phyloP scores from a whole-genome alignment of 2,329 filamentous ascomycete species.

The Beauveria medogensis region DNA sequence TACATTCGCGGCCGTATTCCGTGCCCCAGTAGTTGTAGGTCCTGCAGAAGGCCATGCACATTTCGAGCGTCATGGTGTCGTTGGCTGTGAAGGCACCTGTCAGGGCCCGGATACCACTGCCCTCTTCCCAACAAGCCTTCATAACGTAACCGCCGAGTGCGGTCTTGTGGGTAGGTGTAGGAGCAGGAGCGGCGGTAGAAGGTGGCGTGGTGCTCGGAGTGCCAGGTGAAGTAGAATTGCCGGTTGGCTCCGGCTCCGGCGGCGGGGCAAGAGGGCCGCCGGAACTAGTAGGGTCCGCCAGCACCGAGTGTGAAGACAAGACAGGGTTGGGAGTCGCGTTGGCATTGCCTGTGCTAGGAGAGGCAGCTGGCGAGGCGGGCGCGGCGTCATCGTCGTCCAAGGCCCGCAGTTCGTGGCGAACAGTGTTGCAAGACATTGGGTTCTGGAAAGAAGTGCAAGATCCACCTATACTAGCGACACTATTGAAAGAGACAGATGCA shows the following conservation, averaged over 20 bases:
- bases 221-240: slow-evolving; percentile 7
- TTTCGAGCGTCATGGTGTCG: slow-evolving; percentile 42
- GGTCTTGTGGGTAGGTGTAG: slow-evolving; percentile 23
- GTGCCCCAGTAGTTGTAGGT: slow-evolving; percentile 41
- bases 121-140: slow-evolving; percentile 43
- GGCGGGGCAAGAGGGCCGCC: not conserved
- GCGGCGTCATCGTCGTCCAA: no score
- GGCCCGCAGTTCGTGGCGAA: no score
- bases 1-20: slow-evolving; percentile 44
- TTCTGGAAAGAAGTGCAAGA: slow-evolving; percentile 35
- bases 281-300: not conserved
- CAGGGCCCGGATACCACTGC: slow-evolving; percentile 35
- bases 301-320: not conserved
- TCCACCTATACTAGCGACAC: slow-evolving; percentile 34
- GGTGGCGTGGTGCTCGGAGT: not conserved
- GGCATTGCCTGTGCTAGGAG: no score
- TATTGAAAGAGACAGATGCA: slow-evolving; percentile 40
- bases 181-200: slow-evolving; percentile 11
- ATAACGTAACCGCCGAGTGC: slow-evolving; percentile 36
- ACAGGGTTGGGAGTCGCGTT: no score
- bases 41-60: slow-evolving; percentile 38
- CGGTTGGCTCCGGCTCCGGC: not conserved
- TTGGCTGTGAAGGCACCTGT: slow-evolving; percentile 31
- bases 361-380: no score
- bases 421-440: slow-evolving; percentile 20